These are phyloP conservation scores for Candida verbasci DNA, from an alignment of 805 yeast genomes.

Conservation along the genomic window DNA sequence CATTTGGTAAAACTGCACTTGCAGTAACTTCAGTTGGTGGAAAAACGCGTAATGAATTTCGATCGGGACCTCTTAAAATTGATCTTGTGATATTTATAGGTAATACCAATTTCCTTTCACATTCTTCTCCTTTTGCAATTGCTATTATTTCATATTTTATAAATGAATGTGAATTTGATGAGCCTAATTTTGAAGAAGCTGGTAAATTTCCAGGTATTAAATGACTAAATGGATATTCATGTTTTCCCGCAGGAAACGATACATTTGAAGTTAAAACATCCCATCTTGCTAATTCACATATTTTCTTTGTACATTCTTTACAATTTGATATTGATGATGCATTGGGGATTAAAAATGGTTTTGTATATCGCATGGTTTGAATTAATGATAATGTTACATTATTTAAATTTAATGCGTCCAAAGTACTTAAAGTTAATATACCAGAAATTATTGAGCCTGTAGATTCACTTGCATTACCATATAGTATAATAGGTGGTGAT, in stretches of 20 bases:
- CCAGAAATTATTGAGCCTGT: conserved; percentile 88
- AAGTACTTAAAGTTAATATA: conserved; percentile 32
- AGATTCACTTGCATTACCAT: conserved; percentile 73
- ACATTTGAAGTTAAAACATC: conserved; percentile 63
- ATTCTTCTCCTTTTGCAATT: conserved; percentile 29
- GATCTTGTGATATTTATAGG: conserved; percentile 77
- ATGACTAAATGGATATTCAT: conserved; percentile 90
- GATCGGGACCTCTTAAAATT: conserved; percentile 74
- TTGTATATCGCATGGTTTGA: conserved; percentile 65
- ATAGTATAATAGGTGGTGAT: conserved; percentile 85
- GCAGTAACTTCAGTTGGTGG: conserved; percentile 95
- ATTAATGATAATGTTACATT: conserved; percentile 61
- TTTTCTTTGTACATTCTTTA: conserved; percentile 49
- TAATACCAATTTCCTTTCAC: conserved; percentile 39
- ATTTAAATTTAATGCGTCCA: conserved; percentile 46
- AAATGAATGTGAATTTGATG: conserved; percentile 40
- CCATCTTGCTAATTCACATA: conserved; percentile 79
- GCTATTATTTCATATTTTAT: conserved; percentile 80
- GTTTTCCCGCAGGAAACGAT: conserved; percentile 61
- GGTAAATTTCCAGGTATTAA: conserved; percentile 85
- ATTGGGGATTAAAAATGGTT: conserved; percentile 61
- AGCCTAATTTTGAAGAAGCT: conserved; percentile 67
- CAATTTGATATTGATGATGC: conserved; percentile 46
- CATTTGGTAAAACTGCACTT: conserved; percentile 82
- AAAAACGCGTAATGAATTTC: conserved; percentile 83